phyloP scores from a whole-genome alignment of 345 rosid genomes.

The Syzygium oleosum region DNA sequence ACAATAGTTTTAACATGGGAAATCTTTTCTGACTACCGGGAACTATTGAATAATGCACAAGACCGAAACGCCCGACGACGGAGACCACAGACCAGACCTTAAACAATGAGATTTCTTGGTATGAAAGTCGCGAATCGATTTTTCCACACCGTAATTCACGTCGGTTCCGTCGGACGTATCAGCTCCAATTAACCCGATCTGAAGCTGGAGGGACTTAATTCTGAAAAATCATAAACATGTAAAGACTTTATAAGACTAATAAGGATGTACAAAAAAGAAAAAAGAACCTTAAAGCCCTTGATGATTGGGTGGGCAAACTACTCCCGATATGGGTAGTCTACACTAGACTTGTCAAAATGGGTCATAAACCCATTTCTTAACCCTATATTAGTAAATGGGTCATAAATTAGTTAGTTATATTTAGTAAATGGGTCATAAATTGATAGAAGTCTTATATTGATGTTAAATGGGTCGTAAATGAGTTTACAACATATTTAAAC shows the following conservation, averaged over 20 bases:
- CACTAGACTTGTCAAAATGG: too few species aligned
- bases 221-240: accelerated
- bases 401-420: too few species aligned
- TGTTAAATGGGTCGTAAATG: too few species aligned
- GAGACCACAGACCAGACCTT: not conserved
- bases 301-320: not conserved
- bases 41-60: not conserved
- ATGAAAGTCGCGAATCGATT: not conserved
- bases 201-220: not conserved
- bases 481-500: too few species aligned
- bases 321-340: not conserved
- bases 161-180: not conserved
- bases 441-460: too few species aligned
- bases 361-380: too few species aligned
- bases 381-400: too few species aligned
- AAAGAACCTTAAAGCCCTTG: not conserved
- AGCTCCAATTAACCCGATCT: not conserved
- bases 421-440: too few species aligned
- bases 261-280: not conserved
- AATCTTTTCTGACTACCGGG: not conserved
- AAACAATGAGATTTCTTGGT: not conserved
- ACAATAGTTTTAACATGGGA: not conserved
- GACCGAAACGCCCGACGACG: not conserved
- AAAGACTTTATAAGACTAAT: not conserved
- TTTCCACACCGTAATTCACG: not conserved